Conservation (phyloP, 2,329 filamentous ascomycete genomes). For the Fusarium penzigii region DNA sequence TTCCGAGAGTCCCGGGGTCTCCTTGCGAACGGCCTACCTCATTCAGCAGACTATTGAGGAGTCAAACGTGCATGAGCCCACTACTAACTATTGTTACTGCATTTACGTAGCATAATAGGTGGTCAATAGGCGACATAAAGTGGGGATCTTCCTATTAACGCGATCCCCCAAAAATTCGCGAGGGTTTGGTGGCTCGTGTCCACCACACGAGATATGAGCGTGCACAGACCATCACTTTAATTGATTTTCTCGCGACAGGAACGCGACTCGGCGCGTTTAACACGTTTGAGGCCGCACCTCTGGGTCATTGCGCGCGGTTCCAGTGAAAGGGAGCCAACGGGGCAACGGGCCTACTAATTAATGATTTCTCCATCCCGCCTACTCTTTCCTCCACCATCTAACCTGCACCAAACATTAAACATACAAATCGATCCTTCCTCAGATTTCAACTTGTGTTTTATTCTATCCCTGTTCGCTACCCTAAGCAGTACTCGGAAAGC, state of each 20-base stretch:
- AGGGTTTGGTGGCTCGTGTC: slow-evolving; percentile 10
- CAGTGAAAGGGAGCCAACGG: not conserved
- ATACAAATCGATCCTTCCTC: slow-evolving; percentile 18
- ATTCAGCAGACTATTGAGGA: slow-evolving; percentile 7
- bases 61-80: too few relatives aligned
- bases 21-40: slow-evolving; percentile 14
- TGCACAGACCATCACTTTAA: slow-evolving; percentile 33
- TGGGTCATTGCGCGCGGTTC: slow-evolving; percentile 25
- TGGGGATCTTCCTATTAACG: not conserved
- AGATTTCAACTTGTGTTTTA: slow-evolving; percentile 11
- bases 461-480: not conserved
- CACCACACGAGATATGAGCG: slow-evolving; percentile 15
- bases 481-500: slow-evolving; percentile 19
- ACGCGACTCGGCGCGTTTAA: slow-evolving; percentile 36
- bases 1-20: not conserved
- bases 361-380: slow-evolving; percentile 13
- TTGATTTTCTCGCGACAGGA: slow-evolving; percentile 26
- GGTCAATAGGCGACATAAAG: too few relatives aligned
- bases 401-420: slow-evolving; percentile 16
- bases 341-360: slow-evolving; percentile 17
- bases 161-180: not conserved
- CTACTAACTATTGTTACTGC: too few relatives aligned
- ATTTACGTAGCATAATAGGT: too few relatives aligned
- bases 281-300: slow-evolving; percentile 18
- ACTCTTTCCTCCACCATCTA: slow-evolving; percentile 13